Evolutionary conservation across 2,329 filamentous ascomycete genomes (phyloP).

Genomic region (Geoglossum cookeanum): DNA sequence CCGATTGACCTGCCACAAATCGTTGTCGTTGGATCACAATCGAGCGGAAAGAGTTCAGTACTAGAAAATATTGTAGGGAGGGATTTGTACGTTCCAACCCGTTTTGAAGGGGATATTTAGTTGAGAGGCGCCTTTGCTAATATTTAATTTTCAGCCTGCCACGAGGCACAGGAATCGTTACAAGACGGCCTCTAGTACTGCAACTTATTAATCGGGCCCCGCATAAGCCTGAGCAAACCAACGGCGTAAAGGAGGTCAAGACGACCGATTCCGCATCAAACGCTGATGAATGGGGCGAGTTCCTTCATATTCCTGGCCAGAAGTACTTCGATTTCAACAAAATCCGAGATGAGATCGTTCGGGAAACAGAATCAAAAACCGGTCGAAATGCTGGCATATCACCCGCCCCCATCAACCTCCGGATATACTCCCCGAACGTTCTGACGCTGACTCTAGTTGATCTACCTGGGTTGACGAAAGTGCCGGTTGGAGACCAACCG

Average conservation of each 20-base stretch:
- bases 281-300: slow-evolving; percentile 93
- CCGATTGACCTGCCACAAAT: slow-evolving; percentile 98
- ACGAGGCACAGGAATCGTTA: slow-evolving; percentile 94
- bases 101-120: background rate
- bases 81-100: slow-evolving; percentile 61
- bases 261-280: slow-evolving; percentile 77
- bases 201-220: slow-evolving; percentile 87
- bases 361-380: slow-evolving; percentile 92
- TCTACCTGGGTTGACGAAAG: slow-evolving; percentile 88
- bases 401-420: slow-evolving; percentile 86
- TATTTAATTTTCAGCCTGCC: slow-evolving; percentile 51
- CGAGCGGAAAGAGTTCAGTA: slow-evolving; percentile 97
- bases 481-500: slow-evolving; percentile 89
- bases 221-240: slow-evolving; percentile 38
- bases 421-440: slow-evolving; percentile 97
- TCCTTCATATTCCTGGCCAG: slow-evolving; percentile 89
- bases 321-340: slow-evolving; percentile 98
- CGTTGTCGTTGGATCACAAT: slow-evolving; percentile 94
- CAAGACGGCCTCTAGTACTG: slow-evolving; percentile 82
- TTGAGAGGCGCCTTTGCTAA: background rate
- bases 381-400: slow-evolving; percentile 94
- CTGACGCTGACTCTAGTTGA: slow-evolving; percentile 92
- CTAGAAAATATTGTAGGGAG: slow-evolving; percentile 96
- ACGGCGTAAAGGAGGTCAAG: slow-evolving; percentile 49
- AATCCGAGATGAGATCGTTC: slow-evolving; percentile 91